A percentile compares a stretch with the other conserved stretches of the same genome.
Conservation (phyloP, 2,329 filamentous ascomycete genomes). For the Pochonia chlamydosporia region DNA sequence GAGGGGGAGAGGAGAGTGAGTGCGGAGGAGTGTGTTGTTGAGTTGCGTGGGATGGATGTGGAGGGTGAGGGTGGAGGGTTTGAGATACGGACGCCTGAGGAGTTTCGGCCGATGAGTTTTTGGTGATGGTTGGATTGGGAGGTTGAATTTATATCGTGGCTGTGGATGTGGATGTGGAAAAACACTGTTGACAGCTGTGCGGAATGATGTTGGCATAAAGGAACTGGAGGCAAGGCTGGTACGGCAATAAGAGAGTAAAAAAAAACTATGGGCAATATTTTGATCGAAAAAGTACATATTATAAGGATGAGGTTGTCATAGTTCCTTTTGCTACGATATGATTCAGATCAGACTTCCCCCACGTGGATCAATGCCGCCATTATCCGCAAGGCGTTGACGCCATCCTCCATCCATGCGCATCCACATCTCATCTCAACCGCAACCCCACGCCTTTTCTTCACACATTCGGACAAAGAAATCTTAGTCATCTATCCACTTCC, state of each 20-base stretch:
- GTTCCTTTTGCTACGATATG: too few relatives aligned
- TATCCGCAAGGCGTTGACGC: neutral
- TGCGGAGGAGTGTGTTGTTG: constrained; percentile 14
- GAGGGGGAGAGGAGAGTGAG: constrained; percentile 13
- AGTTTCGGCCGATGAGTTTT: constrained; percentile 20
- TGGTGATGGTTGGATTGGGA: constrained; percentile 23
- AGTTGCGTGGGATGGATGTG: constrained; percentile 5
- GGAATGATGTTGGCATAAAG: too few relatives aligned
- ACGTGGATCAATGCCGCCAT: neutral
- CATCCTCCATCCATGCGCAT: neutral
- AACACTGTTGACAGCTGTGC: too few relatives aligned
- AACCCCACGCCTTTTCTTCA: neutral
- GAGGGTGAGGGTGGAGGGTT: constrained; percentile 6
- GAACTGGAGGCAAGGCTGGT: too few relatives aligned
- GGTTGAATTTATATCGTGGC: too few relatives aligned
- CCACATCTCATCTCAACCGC: too few relatives aligned
- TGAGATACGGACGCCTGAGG: constrained; percentile 16
- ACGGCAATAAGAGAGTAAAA: too few relatives aligned
- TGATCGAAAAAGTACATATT: too few relatives aligned
- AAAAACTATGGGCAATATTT: too few relatives aligned
- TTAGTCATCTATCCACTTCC: neutral
- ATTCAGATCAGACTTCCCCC: neutral
- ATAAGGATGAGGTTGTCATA: too few relatives aligned
- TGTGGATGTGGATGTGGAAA: too few relatives aligned
- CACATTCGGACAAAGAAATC: neutral